Base-by-base conservation (phyloP, 352 stramenopile genomes). In the Phytopythium ostracodes region DNA sequence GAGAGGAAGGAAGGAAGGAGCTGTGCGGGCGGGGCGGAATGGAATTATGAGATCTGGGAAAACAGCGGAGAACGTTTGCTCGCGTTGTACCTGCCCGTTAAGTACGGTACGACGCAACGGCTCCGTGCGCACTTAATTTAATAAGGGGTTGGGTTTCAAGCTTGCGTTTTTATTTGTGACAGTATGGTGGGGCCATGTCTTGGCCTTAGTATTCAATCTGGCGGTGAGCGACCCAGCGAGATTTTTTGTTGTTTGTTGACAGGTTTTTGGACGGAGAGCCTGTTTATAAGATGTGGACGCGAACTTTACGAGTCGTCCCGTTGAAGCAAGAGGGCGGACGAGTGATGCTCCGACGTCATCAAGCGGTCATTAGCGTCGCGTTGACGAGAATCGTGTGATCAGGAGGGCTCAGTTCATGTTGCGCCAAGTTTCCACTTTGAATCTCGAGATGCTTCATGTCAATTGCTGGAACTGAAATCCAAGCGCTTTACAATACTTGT, bases 261-360 rank as follows among this genome's bases (percentile, higher is more conserved):
- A 27, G 15, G 44, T 31, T 51, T 51, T 51, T 51, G 27, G 7
- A 27, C 24, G n/a, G 12, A 20, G 24, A 54, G 8, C n/a, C 2
- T 35, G 47, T 10, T n/a, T 11, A 1, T 8, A 20, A 29, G 50
- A 8, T 33, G 29, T 33, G 29, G 29, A 33, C 22, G 31, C 35
- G 53, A 49, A 59, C 53, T 50, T 59, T 49, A 36, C 33, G 2
- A 43, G 6, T 59, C 24, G 52, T 47, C 5, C 20, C 12, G 35
- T 59, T 59, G 53, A 59, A 59, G 33, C n/a, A n/a, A 18, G 53
- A 49, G 11, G 36, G 53, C 35, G 53, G 53, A 59, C 22, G 24
- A 36, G 53, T 59, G 53, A 59, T 59, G 53, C 53, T 20, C 3
- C 53, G 10, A 20, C 38, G 53, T 59, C 53, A 59, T 59, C 53